phyloP scores from a whole-genome alignment of 345 rosid genomes.

The Bretschneidera sinensis region DNA sequence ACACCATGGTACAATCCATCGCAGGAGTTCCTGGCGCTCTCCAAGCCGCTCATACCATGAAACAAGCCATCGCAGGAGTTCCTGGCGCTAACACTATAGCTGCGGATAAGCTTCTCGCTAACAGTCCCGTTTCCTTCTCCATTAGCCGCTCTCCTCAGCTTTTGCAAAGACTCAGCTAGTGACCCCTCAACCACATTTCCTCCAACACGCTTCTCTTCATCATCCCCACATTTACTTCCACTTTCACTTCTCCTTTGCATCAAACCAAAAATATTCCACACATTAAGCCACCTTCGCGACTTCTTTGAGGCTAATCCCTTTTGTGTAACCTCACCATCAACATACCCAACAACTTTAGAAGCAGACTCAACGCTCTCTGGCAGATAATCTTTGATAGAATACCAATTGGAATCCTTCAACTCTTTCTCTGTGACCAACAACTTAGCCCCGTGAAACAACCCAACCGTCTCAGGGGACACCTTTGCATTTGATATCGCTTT shows the following conservation, averaged over 20 bases:
- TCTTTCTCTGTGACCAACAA: constrained; percentile 53
- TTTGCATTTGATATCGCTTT: constrained; percentile 54
- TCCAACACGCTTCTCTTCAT: constrained; percentile 23
- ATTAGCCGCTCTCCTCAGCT: constrained; percentile 34
- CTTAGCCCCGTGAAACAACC: constrained; percentile 57
- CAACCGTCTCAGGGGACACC: constrained; percentile 66
- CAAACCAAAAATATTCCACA: constrained; percentile 70
- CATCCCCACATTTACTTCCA: constrained; percentile 26
- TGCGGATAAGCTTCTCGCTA: constrained; percentile 56
- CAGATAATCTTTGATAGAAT: constrained; percentile 34
- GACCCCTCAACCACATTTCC: constrained; percentile 38
- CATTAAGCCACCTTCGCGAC: constrained; percentile 43
- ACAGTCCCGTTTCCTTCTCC: constrained; percentile 36
- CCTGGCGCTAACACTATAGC: constrained; percentile 56
- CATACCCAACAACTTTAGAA: constrained; percentile 45
- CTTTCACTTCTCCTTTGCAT: constrained; percentile 42
- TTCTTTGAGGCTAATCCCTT: constrained; percentile 38
- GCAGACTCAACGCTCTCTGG: constrained; percentile 30
- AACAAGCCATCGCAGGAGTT: constrained; percentile 39
- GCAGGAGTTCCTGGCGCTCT: constrained; percentile 33
- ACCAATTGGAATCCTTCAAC: constrained; percentile 53
- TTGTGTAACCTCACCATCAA: constrained; percentile 31
- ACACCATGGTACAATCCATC: constrained; percentile 35
- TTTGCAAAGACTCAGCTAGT: constrained; percentile 43
- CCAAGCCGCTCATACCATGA: constrained; percentile 23